A percentile compares a stretch with the other conserved stretches of the same genome.
These are phyloP conservation scores for Erodium maritimum DNA, from an alignment of 345 rosid genomes.

Conservation along the genomic window DNA sequence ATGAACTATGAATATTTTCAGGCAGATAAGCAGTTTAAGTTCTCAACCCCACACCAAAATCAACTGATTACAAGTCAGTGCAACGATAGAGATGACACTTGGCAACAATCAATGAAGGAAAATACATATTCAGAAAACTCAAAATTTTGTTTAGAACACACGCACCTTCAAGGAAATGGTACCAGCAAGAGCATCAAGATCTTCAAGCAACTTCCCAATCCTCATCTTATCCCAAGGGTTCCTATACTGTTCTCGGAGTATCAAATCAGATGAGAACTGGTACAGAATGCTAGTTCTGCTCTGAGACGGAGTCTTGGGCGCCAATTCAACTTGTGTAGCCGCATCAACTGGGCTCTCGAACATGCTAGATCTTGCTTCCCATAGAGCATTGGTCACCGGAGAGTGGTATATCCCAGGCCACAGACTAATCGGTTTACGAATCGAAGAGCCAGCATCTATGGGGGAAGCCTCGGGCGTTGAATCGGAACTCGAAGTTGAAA, in stretches of 20 bases:
- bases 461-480: slow-evolving; percentile 17
- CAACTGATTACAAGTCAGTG: too few relatives aligned
- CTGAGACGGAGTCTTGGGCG: slow-evolving; percentile 41
- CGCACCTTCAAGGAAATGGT: slow-evolving; percentile 70
- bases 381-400: slow-evolving; percentile 79
- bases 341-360: slow-evolving; percentile 29
- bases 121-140: too few relatives aligned
- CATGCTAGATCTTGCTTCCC: slow-evolving; percentile 75
- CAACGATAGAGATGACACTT: too few relatives aligned
- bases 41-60: too few relatives aligned
- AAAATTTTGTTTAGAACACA: neutral
- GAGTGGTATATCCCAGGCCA: slow-evolving; percentile 99
- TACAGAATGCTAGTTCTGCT: slow-evolving; percentile 69
- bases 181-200: slow-evolving; percentile 93
- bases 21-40: too few relatives aligned
- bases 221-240: slow-evolving; percentile 83
- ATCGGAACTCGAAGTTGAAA: slow-evolving; percentile 11
- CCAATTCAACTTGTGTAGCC: slow-evolving; percentile 14
- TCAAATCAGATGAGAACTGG: slow-evolving; percentile 58
- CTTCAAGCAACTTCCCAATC: slow-evolving; percentile 75
- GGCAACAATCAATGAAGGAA: too few relatives aligned
- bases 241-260: slow-evolving; percentile 72
- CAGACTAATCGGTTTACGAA: slow-evolving; percentile 64
- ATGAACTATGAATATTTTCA: too few relatives aligned
- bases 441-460: slow-evolving; percentile 75